These are phyloP conservation scores for Phytophthora pluvialis DNA, from an alignment of 352 stramenopile genomes.

Conservation along the genomic window DNA sequence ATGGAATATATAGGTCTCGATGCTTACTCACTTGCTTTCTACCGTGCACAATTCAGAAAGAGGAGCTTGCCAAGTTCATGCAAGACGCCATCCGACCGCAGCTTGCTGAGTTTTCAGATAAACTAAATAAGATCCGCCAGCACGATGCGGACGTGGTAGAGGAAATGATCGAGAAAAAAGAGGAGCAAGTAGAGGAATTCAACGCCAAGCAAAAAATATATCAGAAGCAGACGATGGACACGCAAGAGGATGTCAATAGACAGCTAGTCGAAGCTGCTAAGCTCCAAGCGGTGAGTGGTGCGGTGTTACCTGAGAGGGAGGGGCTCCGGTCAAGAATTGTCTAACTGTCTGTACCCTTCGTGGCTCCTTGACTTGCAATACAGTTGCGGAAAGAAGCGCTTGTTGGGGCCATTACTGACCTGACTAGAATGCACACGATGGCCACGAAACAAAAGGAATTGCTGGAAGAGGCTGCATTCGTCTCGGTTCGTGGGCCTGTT, in stretches of 20 bases:
- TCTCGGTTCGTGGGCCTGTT: slow-evolving; percentile 52
- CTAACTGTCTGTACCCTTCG: background rate
- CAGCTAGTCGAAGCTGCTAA: slow-evolving; percentile 72
- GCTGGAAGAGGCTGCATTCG: slow-evolving; percentile 80
- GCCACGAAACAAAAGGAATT: slow-evolving; percentile 72
- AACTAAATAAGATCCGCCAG: slow-evolving; percentile 69
- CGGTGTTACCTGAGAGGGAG: background rate
- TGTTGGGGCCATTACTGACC: slow-evolving; percentile 66
- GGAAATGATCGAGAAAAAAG: slow-evolving; percentile 63
- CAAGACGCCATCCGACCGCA: slow-evolving; percentile 62
- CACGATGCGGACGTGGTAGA: slow-evolving; percentile 61
- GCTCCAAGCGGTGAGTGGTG: slow-evolving; percentile 57
- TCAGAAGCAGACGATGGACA: slow-evolving; percentile 59
- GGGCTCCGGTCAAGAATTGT: background rate
- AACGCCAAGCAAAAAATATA: slow-evolving; percentile 67
- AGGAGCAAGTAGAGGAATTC: slow-evolving; percentile 57
- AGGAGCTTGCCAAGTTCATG: slow-evolving; percentile 72
- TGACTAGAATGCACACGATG: slow-evolving; percentile 72
- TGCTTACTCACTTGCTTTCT: background rate
- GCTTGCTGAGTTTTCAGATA: slow-evolving; percentile 55
- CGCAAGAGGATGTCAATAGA: slow-evolving; percentile 67
- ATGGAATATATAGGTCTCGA: background rate
- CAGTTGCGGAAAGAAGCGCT: slow-evolving; percentile 79
- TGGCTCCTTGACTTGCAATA: background rate
- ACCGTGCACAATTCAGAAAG: slow-evolving; percentile 41